These are phyloP conservation scores for Penicillium freii DNA, from an alignment of 2,329 filamentous ascomycete species.

Conservation along the genomic window DNA sequence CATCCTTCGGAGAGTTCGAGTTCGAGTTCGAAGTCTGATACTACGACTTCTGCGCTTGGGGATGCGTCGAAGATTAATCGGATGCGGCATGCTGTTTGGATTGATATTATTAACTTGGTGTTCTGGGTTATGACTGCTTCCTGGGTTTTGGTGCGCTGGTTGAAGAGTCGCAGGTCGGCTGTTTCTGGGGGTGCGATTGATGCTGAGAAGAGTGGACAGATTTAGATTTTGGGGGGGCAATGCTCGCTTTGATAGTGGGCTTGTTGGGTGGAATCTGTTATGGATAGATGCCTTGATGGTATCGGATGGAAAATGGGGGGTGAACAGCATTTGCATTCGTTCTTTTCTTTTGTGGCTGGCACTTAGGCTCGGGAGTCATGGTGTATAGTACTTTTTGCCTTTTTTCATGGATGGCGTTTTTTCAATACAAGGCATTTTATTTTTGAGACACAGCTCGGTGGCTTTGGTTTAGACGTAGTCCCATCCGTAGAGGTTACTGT, in stretches of 20 bases:
- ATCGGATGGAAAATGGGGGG: not conserved
- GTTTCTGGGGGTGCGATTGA: constrained; percentile 11
- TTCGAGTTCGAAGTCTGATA: not conserved
- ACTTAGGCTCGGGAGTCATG: not conserved
- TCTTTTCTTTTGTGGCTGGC: not conserved
- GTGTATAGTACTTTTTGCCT: not conserved
- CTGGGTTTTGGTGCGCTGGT: constrained; percentile 39
- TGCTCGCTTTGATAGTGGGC: not conserved
- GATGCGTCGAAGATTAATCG: constrained; percentile 52
- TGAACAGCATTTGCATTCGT: not conserved
- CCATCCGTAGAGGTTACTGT: not conserved
- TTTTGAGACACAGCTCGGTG: not conserved
- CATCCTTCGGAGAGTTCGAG: constrained; percentile 41
- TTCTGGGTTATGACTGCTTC: constrained; percentile 69
- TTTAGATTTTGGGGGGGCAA: not conserved
- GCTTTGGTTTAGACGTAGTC: not conserved
- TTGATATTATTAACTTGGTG: constrained; percentile 70
- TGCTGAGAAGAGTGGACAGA: constrained; percentile 20
- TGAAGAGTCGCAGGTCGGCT: constrained; percentile 24
- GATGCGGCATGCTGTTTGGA: constrained; percentile 86
- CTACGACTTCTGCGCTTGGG: not conserved
- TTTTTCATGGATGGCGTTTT: not conserved
- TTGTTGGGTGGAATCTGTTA: not conserved
- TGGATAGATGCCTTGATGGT: not conserved
- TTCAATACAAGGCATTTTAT: not conserved